Base-by-base conservation (phyloP, 2,329 filamentous ascomycete genomes). In the Apiospora saccharicola region DNA sequence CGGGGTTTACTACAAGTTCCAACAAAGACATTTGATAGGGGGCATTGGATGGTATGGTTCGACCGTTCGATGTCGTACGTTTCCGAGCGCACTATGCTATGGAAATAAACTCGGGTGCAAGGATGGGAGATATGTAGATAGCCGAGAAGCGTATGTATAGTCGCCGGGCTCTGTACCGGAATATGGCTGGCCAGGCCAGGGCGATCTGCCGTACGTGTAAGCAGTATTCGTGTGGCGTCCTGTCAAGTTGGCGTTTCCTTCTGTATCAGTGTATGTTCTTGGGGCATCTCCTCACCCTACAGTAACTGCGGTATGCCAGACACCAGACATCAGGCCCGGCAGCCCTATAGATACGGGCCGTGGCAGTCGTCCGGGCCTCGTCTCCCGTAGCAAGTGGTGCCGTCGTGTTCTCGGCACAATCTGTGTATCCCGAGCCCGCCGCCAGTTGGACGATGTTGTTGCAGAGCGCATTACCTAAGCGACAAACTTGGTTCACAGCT, bases 1-100 rank as follows among this genome's bases (percentile, higher is more conserved):
- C 57, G 34, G 34, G 34, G 22, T 13, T n/a, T 41, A n/a, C 30
- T 30, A 30, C 26, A 30, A 30, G 26, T 30, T 30, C 26, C 22
- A 64, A n/a, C n/a, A 3, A 24, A 10, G 19, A 64, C 19, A 64
- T 22, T 34, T 41, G 34, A 64, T 64, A 64, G 19, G 57, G 19
- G 22, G 22, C 19, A 22, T 64, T 64, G 34, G 57, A 64, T 41
- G 57, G 24, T 64, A n/a, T 64, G 57, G 57, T 64, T 64, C 57
- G 57, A 64, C 57, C 34, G 30, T 64, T 64, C 57, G 34, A 64
- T 64, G 34, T 41, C 34, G 57, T 64, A 64, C n/a, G 57, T 64
- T 64, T n/a, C 57, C 57, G 57, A 64, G 19, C 34, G 57, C 34
- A 41, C 19, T 41, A 64, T 41, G 34, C 19, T 41, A 64, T 24